Percentiles rank a stretch among this genome's conserved stretches.
Evolutionary conservation across 2,329 filamentous ascomycete genomes (phyloP).

Genomic region (Exophiala viscosa): DNA sequence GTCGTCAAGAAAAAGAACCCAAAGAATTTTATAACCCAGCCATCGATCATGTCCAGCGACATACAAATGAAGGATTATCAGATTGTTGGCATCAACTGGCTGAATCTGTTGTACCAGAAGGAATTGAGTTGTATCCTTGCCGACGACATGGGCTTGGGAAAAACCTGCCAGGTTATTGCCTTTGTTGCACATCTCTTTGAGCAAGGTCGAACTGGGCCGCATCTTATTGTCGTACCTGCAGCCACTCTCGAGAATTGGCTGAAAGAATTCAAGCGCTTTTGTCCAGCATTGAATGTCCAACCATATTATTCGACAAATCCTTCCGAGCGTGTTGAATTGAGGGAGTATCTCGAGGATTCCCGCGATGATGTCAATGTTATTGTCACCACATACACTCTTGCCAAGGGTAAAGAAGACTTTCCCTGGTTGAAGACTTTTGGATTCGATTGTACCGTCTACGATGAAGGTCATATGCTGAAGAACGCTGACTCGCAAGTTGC

Average conservation of each 20-base stretch:
- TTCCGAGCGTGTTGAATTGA: slow-evolving; percentile 61
- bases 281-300: slow-evolving; percentile 67
- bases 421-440: slow-evolving; percentile 59
- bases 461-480: slow-evolving; percentile 92
- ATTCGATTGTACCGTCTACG: slow-evolving; percentile 68
- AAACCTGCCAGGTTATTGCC: slow-evolving; percentile 94
- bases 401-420: slow-evolving; percentile 58
- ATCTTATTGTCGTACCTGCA: slow-evolving; percentile 85
- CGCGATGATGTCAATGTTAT: slow-evolving; percentile 65
- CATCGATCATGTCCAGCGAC: slow-evolving; percentile 68
- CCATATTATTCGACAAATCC: slow-evolving; percentile 69
- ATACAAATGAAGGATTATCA: slow-evolving; percentile 89
- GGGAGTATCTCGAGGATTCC: slow-evolving; percentile 62
- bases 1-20: slow-evolving; percentile 31
- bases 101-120: slow-evolving; percentile 75
- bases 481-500: slow-evolving; percentile 82
- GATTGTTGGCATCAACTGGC: slow-evolving; percentile 90
- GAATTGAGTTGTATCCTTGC: slow-evolving; percentile 85
- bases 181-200: slow-evolving; percentile 81
- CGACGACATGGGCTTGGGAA: slow-evolving; percentile 93
- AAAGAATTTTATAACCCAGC: slow-evolving; percentile 59
- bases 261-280: slow-evolving; percentile 82
- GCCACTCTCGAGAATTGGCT: slow-evolving; percentile 97
- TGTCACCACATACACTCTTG: slow-evolving; percentile 68
- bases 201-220: slow-evolving; percentile 63